Base-by-base conservation (phyloP, 208 protist genomes). In the Leishmania major region DNA sequence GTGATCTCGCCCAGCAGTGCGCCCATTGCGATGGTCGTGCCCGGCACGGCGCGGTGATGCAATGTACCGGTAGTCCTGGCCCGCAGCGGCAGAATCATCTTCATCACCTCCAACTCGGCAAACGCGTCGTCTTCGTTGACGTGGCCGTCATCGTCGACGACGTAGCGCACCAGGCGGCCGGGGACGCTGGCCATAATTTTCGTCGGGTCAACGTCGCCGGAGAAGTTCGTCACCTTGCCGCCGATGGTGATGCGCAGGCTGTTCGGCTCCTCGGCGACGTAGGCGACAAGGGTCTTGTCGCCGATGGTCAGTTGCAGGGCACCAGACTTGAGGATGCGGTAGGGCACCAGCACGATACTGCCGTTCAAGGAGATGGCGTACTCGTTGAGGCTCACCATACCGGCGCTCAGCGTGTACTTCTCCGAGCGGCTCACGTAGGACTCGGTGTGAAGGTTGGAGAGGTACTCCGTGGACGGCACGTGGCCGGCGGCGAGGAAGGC, bases 31-130 rank as follows among this genome's bases (percentile, higher is more conserved):
- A 99, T 91, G 74, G 98, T 97, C 81, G 91, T 93, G 69, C 99
- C 98, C n/a, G 96, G 80, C 13, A 91, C 69, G 40, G 94, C 91
- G 45, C 86, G 84, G 73, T 95, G 93, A 69, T 96, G 87, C 60
- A 99, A 66, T 55, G 82, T 84, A 78, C 98, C 98, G 4, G 90
- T 86, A 0, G 96, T 93, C 64, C 88, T 87, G 10, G 91, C 91
- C 17, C 94, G 88, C 15, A 99, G 77, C 35, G 98, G 94, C 83
- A 99, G 92, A 84, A 99, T 96, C 99, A 99, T 99, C 91, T 99
- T 99, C 99, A 99, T 99, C n/a, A 99, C 98, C 85, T 99, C 98
- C 60, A 99, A 91, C 86, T 99, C 98, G 22, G 98, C 98, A 80
- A 97, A 99, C 31, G 98, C 90, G 69, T 90, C 84, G 67, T 90